phyloP scores from a whole-genome alignment of 257 asterid genomes.

The Solanum sitiens region DNA sequence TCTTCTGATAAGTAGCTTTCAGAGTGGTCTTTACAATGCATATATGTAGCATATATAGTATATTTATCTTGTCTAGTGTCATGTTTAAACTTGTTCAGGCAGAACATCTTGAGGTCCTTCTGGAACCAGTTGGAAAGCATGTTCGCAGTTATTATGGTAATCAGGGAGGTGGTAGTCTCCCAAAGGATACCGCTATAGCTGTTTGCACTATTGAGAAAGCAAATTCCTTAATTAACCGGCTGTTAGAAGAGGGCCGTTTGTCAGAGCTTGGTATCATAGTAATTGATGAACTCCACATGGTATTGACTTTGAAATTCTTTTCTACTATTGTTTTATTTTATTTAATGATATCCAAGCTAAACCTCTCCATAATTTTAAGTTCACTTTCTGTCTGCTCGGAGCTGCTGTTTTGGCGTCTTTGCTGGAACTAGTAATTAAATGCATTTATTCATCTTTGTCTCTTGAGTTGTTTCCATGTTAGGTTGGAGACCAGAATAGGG shows the following conservation, averaged over 20 bases:
- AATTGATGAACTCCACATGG: conserved; percentile 99
- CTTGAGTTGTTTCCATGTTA: conserved; percentile 15
- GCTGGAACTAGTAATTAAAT: neutral
- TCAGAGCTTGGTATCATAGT: conserved; percentile 94
- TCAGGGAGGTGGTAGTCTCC: conserved; percentile 95
- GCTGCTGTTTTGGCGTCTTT: neutral
- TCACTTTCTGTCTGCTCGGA: neutral
- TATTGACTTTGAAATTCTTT: conserved; percentile 14
- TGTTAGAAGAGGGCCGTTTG: conserved; percentile 91
- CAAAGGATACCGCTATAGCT: conserved; percentile 87
- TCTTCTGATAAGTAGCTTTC: neutral
- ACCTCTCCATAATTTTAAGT: neutral
- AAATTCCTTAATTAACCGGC: conserved; percentile 74
- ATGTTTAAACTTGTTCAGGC: conserved; percentile 36
- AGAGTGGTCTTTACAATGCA: neutral
- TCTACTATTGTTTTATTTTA: neutral
- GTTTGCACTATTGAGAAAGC: conserved; percentile 99
- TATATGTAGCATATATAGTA: conserved; percentile 3
- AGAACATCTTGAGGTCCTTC: conserved; percentile 84
- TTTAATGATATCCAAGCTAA: neutral
- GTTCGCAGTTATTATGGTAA: conserved; percentile 97
- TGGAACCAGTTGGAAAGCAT: conserved; percentile 77
- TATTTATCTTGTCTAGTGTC: neutral
- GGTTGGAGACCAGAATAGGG: conserved; percentile 99
- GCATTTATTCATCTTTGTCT: neutral